phyloP scores from a whole-genome alignment of 495 filamentous ascomycete genomes.

The Neurospora tetrasperma region DNA sequence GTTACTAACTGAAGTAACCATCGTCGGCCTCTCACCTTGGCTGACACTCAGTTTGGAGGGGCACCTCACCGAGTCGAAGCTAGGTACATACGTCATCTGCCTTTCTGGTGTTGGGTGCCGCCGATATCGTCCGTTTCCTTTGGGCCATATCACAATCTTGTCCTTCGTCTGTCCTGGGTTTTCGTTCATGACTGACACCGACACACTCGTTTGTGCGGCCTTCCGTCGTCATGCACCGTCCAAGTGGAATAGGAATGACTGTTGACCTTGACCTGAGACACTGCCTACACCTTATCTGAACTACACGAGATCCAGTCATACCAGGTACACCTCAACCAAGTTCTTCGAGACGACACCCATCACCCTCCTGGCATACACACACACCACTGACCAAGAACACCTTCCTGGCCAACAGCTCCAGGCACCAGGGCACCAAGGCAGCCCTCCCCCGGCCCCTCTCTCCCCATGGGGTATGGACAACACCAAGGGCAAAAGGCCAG shows the following conservation, averaged over 20 bases:
- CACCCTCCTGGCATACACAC: not conserved
- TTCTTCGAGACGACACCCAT: not conserved
- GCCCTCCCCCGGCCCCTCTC: not conserved
- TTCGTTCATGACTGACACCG: not conserved
- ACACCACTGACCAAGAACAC: not conserved
- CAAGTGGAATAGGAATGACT: not conserved
- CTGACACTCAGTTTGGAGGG: not conserved
- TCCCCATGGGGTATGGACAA: not conserved
- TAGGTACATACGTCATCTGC: not conserved
- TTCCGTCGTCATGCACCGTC: not conserved
- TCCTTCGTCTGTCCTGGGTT: not conserved
- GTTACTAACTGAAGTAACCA: not conserved
- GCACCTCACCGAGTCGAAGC: not conserved
- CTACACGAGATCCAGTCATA: not conserved
- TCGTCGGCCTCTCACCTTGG: not conserved
- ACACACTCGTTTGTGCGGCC: not conserved
- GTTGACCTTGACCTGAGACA: not conserved
- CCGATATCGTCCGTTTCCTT: not conserved
- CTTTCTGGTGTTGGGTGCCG: not conserved
- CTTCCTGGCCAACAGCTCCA: not conserved
- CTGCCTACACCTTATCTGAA: not conserved
- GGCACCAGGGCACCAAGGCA: not conserved
- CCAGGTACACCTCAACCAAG: not conserved
- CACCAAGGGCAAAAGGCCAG: not conserved
- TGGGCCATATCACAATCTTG: not conserved